Conservation (phyloP, 23 red algal species). For the Gracilaria domingensis region DNA sequence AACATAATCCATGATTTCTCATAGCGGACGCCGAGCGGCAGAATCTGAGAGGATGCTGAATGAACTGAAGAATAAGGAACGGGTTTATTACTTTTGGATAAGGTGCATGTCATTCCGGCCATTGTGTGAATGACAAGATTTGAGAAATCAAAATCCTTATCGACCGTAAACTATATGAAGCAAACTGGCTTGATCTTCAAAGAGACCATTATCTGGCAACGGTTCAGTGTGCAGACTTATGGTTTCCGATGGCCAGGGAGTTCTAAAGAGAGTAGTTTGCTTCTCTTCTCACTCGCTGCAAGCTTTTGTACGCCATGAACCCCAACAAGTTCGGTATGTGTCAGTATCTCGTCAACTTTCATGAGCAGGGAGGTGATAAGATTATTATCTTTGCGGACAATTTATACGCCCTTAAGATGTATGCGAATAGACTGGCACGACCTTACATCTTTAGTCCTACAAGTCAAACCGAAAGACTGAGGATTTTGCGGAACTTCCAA, state of each 20-base stretch:
- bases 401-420: constrained; percentile 90
- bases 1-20: constrained; percentile 94
- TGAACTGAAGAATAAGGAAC: constrained; percentile 84
- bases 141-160: too few relatives aligned
- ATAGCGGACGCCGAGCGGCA: constrained; percentile 70
- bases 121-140: too few relatives aligned
- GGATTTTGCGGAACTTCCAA: constrained; percentile 94
- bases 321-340: constrained; percentile 96
- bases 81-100: constrained; percentile 91
- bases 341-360: constrained; percentile 94
- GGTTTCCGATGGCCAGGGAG: too few relatives aligned
- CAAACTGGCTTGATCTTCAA: too few relatives aligned
- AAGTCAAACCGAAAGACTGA: constrained; percentile 90
- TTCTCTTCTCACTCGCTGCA: neutral
- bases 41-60: constrained; percentile 85
- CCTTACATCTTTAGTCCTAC: constrained; percentile 97
- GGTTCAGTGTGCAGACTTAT: too few relatives aligned
- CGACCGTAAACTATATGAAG: too few relatives aligned
- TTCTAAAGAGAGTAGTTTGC: neutral
- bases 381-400: constrained; percentile 99
- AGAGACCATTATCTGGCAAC: too few relatives aligned
- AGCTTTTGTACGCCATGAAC: constrained; percentile 96
- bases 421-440: constrained; percentile 72
- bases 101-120: too few relatives aligned
- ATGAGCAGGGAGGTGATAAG: constrained; percentile 94